Conservation (phyloP, 768 basidiomycete species). For the Lactarius hengduanensis region DNA sequence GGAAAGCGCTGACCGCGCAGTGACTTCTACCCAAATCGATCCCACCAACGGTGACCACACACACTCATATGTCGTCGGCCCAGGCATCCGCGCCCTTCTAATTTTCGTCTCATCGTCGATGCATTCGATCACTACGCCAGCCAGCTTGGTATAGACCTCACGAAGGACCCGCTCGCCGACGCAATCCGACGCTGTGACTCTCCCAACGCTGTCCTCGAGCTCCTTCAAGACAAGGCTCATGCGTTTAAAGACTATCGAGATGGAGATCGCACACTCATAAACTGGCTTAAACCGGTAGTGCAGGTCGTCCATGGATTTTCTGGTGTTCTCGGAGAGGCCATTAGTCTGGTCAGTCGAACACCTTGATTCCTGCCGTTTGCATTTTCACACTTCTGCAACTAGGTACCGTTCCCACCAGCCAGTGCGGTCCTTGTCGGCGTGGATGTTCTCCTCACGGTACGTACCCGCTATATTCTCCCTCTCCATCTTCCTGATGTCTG, state of each 20-base stretch:
- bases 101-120: not conserved
- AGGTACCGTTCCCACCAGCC: not conserved
- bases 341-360: not conserved
- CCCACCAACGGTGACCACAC: too few relatives aligned
- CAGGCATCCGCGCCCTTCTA: not conserved
- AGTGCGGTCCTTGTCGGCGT: not conserved
- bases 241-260: constrained; percentile 10
- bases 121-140: not conserved
- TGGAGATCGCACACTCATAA: not conserved
- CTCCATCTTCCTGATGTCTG: not conserved
- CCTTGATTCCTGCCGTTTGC: not conserved
- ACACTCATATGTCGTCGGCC: not conserved
- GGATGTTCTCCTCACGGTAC: not conserved
- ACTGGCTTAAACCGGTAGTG: not conserved
- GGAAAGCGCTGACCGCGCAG: too few relatives aligned
- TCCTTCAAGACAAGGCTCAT: not conserved
- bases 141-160: constrained; percentile 2
- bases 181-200: not conserved
- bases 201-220: not conserved
- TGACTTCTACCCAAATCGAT: too few relatives aligned
- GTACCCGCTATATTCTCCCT: not conserved
- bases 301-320: constrained; percentile 4
- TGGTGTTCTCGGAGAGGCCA: not conserved
- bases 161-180: not conserved
- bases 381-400: not conserved